Base-by-base conservation (phyloP, 306 rosid species). In the Ziziphus jujuba region DNA sequence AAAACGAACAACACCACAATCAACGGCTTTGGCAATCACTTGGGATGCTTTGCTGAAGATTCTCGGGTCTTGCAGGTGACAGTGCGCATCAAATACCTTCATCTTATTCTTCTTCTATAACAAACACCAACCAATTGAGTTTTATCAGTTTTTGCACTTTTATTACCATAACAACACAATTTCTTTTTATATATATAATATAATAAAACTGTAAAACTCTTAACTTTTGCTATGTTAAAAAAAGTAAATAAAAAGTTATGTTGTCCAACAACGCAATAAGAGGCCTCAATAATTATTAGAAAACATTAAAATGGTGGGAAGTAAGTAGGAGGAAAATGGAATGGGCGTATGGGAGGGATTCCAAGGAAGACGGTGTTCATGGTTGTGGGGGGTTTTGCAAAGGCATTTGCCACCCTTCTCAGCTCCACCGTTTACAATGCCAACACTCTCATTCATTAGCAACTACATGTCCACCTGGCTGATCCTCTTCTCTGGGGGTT, bases 381-480 rank as follows among this genome's bases (percentile, higher is more conserved):
- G 70, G 85, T 81, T 11, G 87, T 83, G 7, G 97, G 98, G 4
- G 71, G 81, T 7, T 75, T 93, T 35, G 87, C 97, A 28, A 93
- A 90, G 76, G 61, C 69, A 24, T 80, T 80, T 40, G 79, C 92
- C 36, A 78, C 85, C 58, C 57, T 83, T 20, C 67, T 93, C 73
- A 93, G 90, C 81, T 74, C 84, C 24, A 80, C 96, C 50, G 89
- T 93, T 55, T 87, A 82, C 76, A 93, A 93, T 65, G 91, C 91
- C 64, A 80, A 88, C 56, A 80, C 98, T 20, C 89, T 93, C 61
- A 73, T 93, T 57, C 36, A 87, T 90, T 5, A 86, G 97, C 95
- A 93, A 93, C 59, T 97, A 93, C 77, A 87, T 90, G 96, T 93
- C 98, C 71, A 90, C 96, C 84, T 79, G 75, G 98, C 90, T 63